phyloP scores from a whole-genome alignment of 768 basidiomycete genomes.

The Amylocystis lapponica region DNA sequence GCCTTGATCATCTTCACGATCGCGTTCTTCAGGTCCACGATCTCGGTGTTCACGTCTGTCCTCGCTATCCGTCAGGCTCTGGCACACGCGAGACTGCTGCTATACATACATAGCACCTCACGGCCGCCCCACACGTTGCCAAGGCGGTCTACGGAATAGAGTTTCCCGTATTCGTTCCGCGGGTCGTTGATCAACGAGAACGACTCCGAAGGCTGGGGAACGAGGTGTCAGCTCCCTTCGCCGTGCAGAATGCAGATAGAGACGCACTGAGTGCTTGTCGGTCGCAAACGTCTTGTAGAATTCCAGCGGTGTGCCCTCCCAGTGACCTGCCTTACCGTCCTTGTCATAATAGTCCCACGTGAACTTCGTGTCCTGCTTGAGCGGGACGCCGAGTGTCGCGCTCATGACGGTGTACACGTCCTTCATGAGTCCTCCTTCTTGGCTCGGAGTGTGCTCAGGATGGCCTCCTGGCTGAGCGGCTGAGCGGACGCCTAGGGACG shows the following conservation, averaged over 20 bases:
- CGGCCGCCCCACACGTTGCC: constrained; percentile 91
- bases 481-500: constrained; percentile 47
- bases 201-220: constrained; percentile 54
- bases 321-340: constrained; percentile 65
- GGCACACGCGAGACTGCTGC: neutral
- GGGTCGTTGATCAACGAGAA: constrained; percentile 97
- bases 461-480: constrained; percentile 27
- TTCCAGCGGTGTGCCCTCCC: constrained; percentile 78
- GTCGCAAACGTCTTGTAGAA: constrained; percentile 51
- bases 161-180: constrained; percentile 71
- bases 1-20: constrained; percentile 85
- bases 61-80: neutral
- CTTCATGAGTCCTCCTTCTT: constrained; percentile 72
- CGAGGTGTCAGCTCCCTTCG: neutral
- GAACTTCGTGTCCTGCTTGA: constrained; percentile 62
- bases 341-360: constrained; percentile 87
- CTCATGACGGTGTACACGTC: constrained; percentile 83
- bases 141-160: constrained; percentile 89
- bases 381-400: constrained; percentile 84
- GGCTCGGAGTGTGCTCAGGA: constrained; percentile 71
- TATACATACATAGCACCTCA: constrained; percentile 63
- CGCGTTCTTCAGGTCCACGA: constrained; percentile 72
- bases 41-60: constrained; percentile 81
- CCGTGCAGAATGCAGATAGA: neutral
- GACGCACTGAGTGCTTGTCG: constrained; percentile 24